phyloP scores from a whole-genome alignment of 441 rosid genomes.

The Kokia cookei region DNA sequence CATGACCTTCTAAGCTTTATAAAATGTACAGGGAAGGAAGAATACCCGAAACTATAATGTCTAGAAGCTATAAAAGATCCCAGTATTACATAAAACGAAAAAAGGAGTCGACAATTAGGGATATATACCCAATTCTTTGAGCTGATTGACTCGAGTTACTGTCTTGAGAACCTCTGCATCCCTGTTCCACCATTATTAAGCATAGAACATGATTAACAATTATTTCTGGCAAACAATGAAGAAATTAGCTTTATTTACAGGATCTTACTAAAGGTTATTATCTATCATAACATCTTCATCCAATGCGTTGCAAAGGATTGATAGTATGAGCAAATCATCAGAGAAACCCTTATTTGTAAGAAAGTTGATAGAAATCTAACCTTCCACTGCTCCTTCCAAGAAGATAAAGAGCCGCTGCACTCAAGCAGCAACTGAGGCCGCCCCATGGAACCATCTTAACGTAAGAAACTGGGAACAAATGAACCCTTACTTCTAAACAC shows the following conservation, averaged over 20 bases:
- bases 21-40: background rate
- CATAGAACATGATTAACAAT: background rate
- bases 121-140: constrained; percentile 63
- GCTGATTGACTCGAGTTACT: constrained; percentile 68
- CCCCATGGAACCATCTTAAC: constrained; percentile 74
- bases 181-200: constrained; percentile 25
- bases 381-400: constrained; percentile 93
- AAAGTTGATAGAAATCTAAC: constrained; percentile 15
- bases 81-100: background rate
- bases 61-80: background rate
- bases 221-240: background rate
- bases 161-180: constrained; percentile 71
- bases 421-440: constrained; percentile 76
- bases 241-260: background rate
- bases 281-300: background rate
- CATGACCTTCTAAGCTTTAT: background rate
- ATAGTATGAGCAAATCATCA: background rate
- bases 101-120: background rate
- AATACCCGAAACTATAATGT: background rate
- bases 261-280: background rate
- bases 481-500: constrained; percentile 10
- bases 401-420: constrained; percentile 84
- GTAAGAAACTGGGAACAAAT: background rate
- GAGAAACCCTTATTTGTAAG: background rate
- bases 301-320: background rate